phyloP scores from a whole-genome alignment of 805 yeast species.

The Metschnikowia cubensis region DNA sequence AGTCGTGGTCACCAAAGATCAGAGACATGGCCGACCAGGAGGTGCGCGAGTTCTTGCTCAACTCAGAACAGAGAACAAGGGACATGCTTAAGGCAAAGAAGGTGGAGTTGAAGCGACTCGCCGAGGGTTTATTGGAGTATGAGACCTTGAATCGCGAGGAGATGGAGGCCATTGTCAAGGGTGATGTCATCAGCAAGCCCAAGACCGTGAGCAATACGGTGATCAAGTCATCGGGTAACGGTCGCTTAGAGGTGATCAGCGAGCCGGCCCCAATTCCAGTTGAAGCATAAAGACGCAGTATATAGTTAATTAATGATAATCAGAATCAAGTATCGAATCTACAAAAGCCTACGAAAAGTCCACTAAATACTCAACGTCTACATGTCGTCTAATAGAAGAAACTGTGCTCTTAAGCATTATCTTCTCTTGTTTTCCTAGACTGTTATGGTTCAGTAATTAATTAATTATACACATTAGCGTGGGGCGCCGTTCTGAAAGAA shows the following conservation, averaged over 20 bases:
- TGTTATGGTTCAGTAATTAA: background rate
- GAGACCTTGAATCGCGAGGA: conserved; percentile 92
- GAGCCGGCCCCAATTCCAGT: conserved; percentile 18
- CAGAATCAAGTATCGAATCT: background rate
- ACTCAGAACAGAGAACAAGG: conserved; percentile 78
- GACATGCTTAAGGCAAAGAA: conserved; percentile 55
- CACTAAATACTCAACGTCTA: no score
- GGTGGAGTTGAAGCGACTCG: conserved; percentile 77
- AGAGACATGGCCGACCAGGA: conserved; percentile 91
- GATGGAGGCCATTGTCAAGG: conserved; percentile 79
- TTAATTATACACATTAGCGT: background rate
- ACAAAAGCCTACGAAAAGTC: no score
- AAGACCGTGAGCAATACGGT: conserved; percentile 75
- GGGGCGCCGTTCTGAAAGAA: conserved; percentile 28
- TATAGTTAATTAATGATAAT: conserved; percentile 1
- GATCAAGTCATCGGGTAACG: conserved; percentile 20
- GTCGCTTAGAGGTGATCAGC: conserved; percentile 18
- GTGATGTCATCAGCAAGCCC: conserved; percentile 67
- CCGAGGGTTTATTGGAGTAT: conserved; percentile 89
- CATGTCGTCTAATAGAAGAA: no score
- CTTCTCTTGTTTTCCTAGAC: no score
- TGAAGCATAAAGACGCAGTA: conserved; percentile 13
- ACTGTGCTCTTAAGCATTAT: no score
- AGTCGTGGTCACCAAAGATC: conserved; percentile 85
- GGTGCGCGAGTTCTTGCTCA: conserved; percentile 69